These are phyloP conservation scores for Ceriops decandra DNA, from an alignment of 345 rosid genomes.

Conservation along the genomic window DNA sequence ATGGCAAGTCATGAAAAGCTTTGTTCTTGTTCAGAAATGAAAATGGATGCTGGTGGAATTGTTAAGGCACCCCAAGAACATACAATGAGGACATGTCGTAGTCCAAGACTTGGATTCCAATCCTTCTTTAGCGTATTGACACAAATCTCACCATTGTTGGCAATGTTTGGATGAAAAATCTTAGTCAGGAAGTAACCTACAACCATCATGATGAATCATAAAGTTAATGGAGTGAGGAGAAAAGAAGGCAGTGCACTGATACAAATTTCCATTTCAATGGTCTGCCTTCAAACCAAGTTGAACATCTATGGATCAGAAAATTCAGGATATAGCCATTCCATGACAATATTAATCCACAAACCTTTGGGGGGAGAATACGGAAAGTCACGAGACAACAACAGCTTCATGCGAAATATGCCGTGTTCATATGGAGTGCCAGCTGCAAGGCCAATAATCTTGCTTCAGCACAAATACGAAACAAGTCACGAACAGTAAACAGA, in stretches of 20 bases:
- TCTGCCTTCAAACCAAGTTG: background rate
- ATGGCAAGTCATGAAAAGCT: background rate
- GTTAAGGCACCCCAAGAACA: constrained; percentile 26
- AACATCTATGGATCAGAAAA: background rate
- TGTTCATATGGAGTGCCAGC: constrained; percentile 98
- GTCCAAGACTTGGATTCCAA: constrained; percentile 97
- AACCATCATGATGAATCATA: constrained; percentile 1
- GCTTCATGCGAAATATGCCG: constrained; percentile 94
- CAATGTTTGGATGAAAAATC: constrained; percentile 97
- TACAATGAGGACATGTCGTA: constrained; percentile 90
- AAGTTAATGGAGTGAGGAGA: too few species aligned
- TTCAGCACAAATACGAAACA: constrained; percentile 8
- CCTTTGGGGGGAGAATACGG: constrained; percentile 97
- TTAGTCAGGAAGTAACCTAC: constrained; percentile 91
- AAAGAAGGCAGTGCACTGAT: too few species aligned
- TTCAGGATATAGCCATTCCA: background rate
- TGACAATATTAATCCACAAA: constrained; percentile 18
- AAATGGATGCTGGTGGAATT: background rate
- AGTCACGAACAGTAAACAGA: constrained; percentile 1
- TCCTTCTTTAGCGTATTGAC: constrained; percentile 92
- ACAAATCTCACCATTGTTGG: constrained; percentile 90
- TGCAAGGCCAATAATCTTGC: constrained; percentile 35
- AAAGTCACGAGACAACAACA: constrained; percentile 77
- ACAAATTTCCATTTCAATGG: too few species aligned
- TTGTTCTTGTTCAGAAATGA: background rate